Percentiles rank a stretch among this genome's conserved stretches.
phyloP scores from a whole-genome alignment of 805 yeast species.

The Kluyveromyces aestuarii region DNA sequence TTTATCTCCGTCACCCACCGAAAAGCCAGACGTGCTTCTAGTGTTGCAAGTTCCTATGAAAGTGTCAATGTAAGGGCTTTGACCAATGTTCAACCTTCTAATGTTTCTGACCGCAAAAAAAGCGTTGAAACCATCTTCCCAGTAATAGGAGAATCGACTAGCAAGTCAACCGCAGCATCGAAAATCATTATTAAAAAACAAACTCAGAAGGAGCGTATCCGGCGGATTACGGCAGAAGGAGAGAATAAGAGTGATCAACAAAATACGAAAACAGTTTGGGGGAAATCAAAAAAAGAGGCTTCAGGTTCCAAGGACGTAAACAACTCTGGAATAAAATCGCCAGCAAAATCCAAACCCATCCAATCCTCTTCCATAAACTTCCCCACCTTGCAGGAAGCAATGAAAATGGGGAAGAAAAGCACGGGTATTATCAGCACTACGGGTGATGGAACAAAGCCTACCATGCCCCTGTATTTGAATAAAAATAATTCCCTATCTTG shows the following conservation, averaged over 20 bases:
- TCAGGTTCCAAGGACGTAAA: background rate
- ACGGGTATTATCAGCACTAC: background rate
- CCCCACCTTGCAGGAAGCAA: background rate
- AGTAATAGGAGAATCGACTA: background rate
- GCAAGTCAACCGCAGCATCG: constrained; percentile 10
- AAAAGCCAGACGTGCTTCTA: background rate
- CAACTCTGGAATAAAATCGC: too few relatives aligned
- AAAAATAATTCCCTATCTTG: background rate
- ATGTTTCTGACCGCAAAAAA: background rate
- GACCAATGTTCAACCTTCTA: background rate
- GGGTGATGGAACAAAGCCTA: constrained; percentile 4
- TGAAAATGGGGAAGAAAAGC: background rate
- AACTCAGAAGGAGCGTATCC: constrained; percentile 22
- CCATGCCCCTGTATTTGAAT: constrained; percentile 6
- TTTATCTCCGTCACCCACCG: constrained; percentile 30
- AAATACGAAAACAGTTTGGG: constrained; percentile 18
- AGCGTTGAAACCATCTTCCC: background rate
- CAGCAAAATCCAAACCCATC: background rate
- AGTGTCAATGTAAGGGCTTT: background rate
- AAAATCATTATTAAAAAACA: constrained; percentile 14
- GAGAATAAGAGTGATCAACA: constrained; percentile 1
- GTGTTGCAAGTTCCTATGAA: background rate
- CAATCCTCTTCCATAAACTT: background rate
- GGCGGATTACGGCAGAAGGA: constrained; percentile 4
- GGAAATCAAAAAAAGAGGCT: constrained; percentile 2